Base-by-base conservation (phyloP, 1,284 basidiomycete genomes). In the Salmacisia buchloeana region DNA sequence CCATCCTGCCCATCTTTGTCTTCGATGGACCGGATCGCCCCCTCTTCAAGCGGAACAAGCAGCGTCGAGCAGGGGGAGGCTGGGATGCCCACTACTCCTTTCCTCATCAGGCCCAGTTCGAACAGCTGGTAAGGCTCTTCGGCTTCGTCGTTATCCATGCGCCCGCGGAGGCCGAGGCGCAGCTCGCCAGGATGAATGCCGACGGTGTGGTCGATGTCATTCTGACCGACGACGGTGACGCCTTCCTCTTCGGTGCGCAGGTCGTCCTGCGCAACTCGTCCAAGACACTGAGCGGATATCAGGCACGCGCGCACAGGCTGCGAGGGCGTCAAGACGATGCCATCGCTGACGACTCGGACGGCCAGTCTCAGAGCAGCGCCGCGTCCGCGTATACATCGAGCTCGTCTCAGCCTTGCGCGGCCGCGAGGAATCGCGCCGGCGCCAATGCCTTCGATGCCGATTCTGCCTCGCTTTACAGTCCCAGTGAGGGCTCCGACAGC, bases 101-200 rank as follows among this genome's bases (percentile, higher is more conserved):
- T n/a, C 49, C 49, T 15, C 49, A 54, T 54, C 36, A 34, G 23
- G 29, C 13, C 15, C 38, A 59, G 21, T 72, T 75, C 33, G 61
- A 64, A 2, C 57, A 91, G 39, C 87, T 97, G 60, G 86, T 96
- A 3, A 87, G 90, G 60, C 88, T 89, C 0, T 94, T 94, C 81
- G 92, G 93, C 0, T 91, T 91, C 69, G 89, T 63, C 5, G 43
- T 65, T 46, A 29, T 57, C 25, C 66, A 89, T 86, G 94, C 94
- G 4, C 91, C 91, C 0, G 94, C 92, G 12, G 94, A 97, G 80
- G 94, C 94, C 0, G 94, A 98, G 80, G 94, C 94, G 0, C 94
- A 98, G 76, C 83, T 98, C 0, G 94, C 94, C 0, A 88, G 89
- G 66, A 83, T 97, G 68, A 92, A 91, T 72, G 82, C 83, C 3